phyloP scores from a whole-genome alignment of 345 rosid species.

The Eucalyptus erythrocorys region DNA sequence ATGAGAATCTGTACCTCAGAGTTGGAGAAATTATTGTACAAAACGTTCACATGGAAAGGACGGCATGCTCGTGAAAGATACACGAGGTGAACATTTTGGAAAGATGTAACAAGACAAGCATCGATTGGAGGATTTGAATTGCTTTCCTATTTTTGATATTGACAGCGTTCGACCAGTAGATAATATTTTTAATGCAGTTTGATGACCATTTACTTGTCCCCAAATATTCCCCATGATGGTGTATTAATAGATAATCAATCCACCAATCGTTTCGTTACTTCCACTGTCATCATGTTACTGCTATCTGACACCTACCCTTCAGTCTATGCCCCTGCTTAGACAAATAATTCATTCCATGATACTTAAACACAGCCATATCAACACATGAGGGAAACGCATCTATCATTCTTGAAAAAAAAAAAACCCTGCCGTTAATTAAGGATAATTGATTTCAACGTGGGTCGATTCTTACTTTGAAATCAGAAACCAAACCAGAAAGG shows the following conservation, averaged over 20 bases:
- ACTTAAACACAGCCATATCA: background rate
- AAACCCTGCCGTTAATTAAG: background rate
- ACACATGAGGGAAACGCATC: background rate
- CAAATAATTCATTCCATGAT: background rate
- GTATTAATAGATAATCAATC: background rate
- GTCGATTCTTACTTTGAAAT: background rate
- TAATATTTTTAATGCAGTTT: background rate
- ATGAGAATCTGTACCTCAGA: background rate
- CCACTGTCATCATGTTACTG: background rate
- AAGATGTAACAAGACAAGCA: background rate
- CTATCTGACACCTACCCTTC: background rate
- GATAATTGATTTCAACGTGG: background rate
- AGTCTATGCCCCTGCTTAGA: background rate
- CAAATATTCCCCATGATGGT: background rate
- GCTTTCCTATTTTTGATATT: background rate
- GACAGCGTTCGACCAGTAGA: background rate
- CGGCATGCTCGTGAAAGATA: background rate
- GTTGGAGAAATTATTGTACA: background rate
- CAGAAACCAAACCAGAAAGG: background rate
- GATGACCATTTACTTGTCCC: background rate
- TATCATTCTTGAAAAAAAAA: background rate
- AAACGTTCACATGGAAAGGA: background rate
- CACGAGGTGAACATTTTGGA: background rate
- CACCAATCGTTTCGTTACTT: background rate
- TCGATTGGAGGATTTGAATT: background rate